Conservation (phyloP, 192 early-diverging fungal genomes). For the Coemansia pectinata region DNA sequence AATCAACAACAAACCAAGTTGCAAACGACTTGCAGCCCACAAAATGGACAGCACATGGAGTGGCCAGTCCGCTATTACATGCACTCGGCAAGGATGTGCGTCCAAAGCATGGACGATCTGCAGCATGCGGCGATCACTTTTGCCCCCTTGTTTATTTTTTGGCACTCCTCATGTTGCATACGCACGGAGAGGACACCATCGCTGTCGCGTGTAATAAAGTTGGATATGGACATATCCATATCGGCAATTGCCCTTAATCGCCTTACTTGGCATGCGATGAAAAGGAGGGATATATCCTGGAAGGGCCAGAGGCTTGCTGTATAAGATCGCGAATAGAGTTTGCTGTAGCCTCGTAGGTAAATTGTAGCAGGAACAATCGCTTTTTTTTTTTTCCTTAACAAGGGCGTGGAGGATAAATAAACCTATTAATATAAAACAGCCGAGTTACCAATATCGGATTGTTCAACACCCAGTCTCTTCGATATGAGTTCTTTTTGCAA, state of each 20-base stretch:
- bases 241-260: neutral
- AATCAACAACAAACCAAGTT: slow-evolving; percentile 10
- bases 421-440: neutral
- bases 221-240: neutral
- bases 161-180: neutral
- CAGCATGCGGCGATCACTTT: neutral
- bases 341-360: neutral
- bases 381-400: neutral
- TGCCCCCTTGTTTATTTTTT: neutral
- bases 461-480: neutral
- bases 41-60: slow-evolving; percentile 2
- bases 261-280: neutral
- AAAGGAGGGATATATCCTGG: neutral
- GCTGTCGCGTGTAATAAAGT: neutral
- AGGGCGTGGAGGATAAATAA: neutral
- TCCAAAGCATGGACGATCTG: slow-evolving; percentile 1
- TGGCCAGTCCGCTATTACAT: neutral
- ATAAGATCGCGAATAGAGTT: neutral
- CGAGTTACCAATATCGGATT: neutral
- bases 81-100: neutral
- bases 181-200: neutral
- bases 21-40: neutral
- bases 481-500: neutral
- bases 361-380: neutral
- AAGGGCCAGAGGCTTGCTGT: neutral